Evolutionary conservation across 2,329 filamentous ascomycete species (phyloP).

Genomic region (Talaromyces sp.): DNA sequence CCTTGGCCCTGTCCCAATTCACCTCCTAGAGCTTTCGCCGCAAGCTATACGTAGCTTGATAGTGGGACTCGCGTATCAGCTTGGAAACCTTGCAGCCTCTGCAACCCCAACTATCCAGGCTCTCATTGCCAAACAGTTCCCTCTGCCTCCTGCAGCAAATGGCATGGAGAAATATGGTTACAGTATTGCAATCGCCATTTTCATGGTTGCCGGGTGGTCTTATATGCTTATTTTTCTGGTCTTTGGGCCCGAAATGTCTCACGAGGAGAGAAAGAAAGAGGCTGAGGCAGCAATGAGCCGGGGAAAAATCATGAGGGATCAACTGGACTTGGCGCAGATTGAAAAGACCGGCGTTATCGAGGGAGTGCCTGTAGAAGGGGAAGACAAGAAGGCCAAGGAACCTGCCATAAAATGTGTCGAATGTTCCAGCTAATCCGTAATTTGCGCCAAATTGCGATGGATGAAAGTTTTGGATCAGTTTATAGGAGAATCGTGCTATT

Average conservation of each 20-base stretch:
- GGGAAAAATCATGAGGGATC: constrained; percentile 6
- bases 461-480: too few relatives aligned
- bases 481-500: neutral
- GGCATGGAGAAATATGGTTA: constrained; percentile 35
- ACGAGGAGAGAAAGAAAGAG: constrained; percentile 21
- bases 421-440: neutral
- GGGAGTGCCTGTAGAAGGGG: neutral
- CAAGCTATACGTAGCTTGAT: constrained; percentile 27
- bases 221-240: constrained; percentile 31
- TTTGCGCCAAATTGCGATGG: neutral
- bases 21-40: constrained; percentile 32
- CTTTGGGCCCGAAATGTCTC: constrained; percentile 24
- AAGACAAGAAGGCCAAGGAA: neutral
- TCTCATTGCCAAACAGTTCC: constrained; percentile 37
- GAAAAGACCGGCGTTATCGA: neutral
- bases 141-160: constrained; percentile 25
- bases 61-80: constrained; percentile 33
- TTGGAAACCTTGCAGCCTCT: constrained; percentile 35
- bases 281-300: constrained; percentile 16
- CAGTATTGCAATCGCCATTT: constrained; percentile 34
- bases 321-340: neutral
- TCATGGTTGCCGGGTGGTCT: constrained; percentile 22
- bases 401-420: neutral
- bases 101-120: constrained; percentile 40
- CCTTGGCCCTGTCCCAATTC: constrained; percentile 36